phyloP scores from a whole-genome alignment of 441 rosid genomes.

The Erodium moschatum region DNA sequence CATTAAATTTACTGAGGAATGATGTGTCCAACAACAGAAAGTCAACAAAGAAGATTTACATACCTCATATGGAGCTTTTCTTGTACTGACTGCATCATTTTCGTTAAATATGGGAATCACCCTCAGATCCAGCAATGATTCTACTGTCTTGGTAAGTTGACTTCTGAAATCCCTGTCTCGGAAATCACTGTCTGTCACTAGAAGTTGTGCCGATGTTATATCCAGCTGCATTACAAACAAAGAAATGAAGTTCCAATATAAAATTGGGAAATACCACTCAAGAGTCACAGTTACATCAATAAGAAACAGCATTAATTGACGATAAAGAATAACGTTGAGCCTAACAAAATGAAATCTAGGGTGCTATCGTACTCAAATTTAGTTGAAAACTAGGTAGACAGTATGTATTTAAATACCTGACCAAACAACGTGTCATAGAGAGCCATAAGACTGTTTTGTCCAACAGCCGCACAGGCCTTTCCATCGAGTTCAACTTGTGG shows the following conservation, averaged over 20 bases:
- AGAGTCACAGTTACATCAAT: background rate
- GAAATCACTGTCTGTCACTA: constrained; percentile 87
- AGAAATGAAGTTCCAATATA: background rate
- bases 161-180: constrained; percentile 65
- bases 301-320: background rate
- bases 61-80: constrained; percentile 96
- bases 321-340: background rate
- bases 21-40: background rate
- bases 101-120: constrained; percentile 94
- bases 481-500: constrained; percentile 87
- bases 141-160: constrained; percentile 74
- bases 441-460: constrained; percentile 95
- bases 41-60: constrained; percentile 16
- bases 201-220: constrained; percentile 85
- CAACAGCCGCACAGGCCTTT: constrained; percentile 99
- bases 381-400: background rate
- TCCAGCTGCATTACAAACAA: constrained; percentile 54
- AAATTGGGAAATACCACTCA: background rate
- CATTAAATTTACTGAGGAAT: background rate
- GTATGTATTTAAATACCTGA: constrained; percentile 44
- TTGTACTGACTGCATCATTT: constrained; percentile 94
- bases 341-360: background rate
- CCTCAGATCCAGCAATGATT: constrained; percentile 47
- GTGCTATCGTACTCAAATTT: background rate
- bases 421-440: constrained; percentile 74